Percentiles rank a stretch among this genome's conserved stretches.
Conservation (phyloP, 1,139 yeast species). For the Wickerhamomyces sp. region DNA sequence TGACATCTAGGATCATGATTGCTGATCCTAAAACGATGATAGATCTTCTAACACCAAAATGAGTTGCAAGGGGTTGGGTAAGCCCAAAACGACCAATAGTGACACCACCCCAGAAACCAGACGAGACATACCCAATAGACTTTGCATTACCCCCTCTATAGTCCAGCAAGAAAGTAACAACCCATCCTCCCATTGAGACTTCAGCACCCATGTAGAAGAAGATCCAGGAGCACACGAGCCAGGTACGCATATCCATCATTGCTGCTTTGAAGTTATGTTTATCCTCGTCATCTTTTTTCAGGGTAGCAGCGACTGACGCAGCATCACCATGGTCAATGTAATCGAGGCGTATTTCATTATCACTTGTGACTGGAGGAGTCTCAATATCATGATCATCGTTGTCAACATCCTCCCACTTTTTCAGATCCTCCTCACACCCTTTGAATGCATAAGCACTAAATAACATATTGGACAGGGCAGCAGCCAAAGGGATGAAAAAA, state of each 20-base stretch:
- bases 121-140: slow-evolving; percentile 57
- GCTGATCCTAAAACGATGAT: slow-evolving; percentile 32
- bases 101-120: slow-evolving; percentile 71
- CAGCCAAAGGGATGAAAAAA: slow-evolving; percentile 44
- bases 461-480: slow-evolving; percentile 29
- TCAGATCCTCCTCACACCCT: slow-evolving; percentile 40
- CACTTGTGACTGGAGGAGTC: background rate
- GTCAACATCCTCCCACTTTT: slow-evolving; percentile 26
- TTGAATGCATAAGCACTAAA: slow-evolving; percentile 34
- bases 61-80: slow-evolving; percentile 28
- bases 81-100: slow-evolving; percentile 51
- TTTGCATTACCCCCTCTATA: slow-evolving; percentile 44
- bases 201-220: slow-evolving; percentile 67
- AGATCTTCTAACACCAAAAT: slow-evolving; percentile 47
- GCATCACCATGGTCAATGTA: background rate
- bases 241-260: slow-evolving; percentile 39
- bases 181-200: slow-evolving; percentile 69
- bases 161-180: slow-evolving; percentile 55
- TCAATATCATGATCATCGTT: slow-evolving; percentile 2
- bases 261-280: slow-evolving; percentile 30
- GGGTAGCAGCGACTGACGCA: slow-evolving; percentile 8
- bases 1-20: slow-evolving; percentile 34
- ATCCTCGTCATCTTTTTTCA: slow-evolving; percentile 1
- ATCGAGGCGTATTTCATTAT: slow-evolving; percentile 5
- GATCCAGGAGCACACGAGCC: slow-evolving; percentile 51